phyloP scores from a whole-genome alignment of 495 filamentous ascomycete species.

The Talaromyces ruber region DNA sequence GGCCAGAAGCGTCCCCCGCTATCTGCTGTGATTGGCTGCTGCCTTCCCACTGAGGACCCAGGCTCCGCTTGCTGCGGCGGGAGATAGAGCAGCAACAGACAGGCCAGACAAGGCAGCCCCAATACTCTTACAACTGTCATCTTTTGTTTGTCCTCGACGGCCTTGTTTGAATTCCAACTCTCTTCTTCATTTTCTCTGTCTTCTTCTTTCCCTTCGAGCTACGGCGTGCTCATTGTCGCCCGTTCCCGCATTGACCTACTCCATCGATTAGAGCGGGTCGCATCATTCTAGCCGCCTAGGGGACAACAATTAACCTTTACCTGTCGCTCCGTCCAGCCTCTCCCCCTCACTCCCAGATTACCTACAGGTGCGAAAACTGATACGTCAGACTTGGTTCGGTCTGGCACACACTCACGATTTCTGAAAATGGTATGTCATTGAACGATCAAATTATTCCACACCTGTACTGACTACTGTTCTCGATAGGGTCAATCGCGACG shows the following conservation, averaged over 20 bases:
- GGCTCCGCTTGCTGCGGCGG: background rate
- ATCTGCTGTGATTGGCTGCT: background rate
- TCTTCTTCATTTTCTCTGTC: background rate
- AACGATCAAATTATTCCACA: background rate
- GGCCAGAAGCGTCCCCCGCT: background rate
- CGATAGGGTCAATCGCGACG: slow-evolving; percentile 40
- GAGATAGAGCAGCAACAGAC: background rate
- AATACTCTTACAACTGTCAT: background rate
- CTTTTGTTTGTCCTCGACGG: background rate
- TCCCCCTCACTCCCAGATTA: background rate
- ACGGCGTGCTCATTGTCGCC: background rate
- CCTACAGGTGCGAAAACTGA: slow-evolving; percentile 11
- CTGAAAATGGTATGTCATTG: slow-evolving; percentile 6
- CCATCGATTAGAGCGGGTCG: background rate
- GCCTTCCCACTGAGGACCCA: background rate
- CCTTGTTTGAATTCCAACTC: background rate
- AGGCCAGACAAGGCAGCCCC: background rate
- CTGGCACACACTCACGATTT: background rate
- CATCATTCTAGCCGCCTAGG: background rate
- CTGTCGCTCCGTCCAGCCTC: background rate
- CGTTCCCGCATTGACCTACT: background rate
- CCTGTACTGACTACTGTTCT: background rate
- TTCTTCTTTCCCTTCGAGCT: background rate
- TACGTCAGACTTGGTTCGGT: slow-evolving; percentile 18
- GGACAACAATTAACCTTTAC: background rate